Conservation (phyloP, 371 early-diverging fungal genomes). For the Syncephalastrum monosporum region DNA sequence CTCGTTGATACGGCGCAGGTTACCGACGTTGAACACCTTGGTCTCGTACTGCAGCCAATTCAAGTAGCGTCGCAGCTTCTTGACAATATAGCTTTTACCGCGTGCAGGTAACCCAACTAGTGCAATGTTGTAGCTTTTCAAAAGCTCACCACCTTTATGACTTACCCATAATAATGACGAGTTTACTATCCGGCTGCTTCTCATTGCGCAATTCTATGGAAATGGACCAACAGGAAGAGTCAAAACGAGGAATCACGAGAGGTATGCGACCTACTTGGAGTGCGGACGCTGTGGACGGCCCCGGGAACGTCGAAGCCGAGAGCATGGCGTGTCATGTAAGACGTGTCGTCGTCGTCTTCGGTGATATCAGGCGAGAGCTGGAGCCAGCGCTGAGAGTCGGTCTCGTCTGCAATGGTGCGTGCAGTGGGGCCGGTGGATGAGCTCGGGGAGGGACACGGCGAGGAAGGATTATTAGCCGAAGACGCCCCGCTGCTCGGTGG, state of each 20-base stretch:
- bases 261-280: conserved; percentile 14
- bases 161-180: conserved; percentile 69
- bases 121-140: no score
- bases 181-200: conserved; percentile 46
- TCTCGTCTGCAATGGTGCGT: no score
- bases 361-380: conserved; percentile 14
- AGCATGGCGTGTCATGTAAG: conserved; percentile 12
- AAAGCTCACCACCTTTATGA: background rate
- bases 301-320: conserved; percentile 32
- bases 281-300: conserved; percentile 23
- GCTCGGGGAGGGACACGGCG: no score
- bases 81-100: conserved; percentile 88
- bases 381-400: conserved; percentile 6
- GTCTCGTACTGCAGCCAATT: conserved; percentile 70
- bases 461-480: no score
- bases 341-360: conserved; percentile 5
- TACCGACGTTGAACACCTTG: conserved; percentile 86
- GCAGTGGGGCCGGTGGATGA: no score
- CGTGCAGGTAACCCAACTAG: conserved; percentile 82
- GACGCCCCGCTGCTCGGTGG: no score
- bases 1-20: conserved; percentile 65
- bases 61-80: conserved; percentile 79
- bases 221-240: background rate
- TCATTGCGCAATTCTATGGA: conserved; percentile 29
- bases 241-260: no score